phyloP scores from a whole-genome alignment of 371 early-diverging fungal species.

The Saksenaea oblongispora region DNA sequence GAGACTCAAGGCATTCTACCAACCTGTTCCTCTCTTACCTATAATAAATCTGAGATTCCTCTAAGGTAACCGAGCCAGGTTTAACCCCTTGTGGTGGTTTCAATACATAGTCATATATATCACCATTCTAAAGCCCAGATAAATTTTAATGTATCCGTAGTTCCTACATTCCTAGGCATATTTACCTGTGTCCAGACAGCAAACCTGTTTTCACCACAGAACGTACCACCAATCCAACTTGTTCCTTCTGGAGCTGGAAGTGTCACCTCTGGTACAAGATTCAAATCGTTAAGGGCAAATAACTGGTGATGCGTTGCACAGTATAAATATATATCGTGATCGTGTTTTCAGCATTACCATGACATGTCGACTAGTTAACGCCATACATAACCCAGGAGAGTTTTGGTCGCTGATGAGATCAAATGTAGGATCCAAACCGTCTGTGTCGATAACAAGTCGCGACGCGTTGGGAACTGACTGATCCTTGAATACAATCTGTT shows the following conservation, averaged over 20 bases:
- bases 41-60: slow-evolving; percentile 31
- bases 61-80: slow-evolving; percentile 16
- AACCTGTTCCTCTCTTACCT: slow-evolving; percentile 16
- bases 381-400: slow-evolving; percentile 35
- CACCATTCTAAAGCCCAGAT: slow-evolving; percentile 27
- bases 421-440: slow-evolving; percentile 22
- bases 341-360: slow-evolving; percentile 22
- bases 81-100: slow-evolving; percentile 23
- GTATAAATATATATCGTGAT: not conserved
- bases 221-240: slow-evolving; percentile 35
- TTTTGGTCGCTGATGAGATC: slow-evolving; percentile 21
- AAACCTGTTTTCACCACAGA: slow-evolving; percentile 28
- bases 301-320: slow-evolving; percentile 16
- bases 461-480: slow-evolving; percentile 23
- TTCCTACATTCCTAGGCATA: not conserved
- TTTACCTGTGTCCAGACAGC: slow-evolving; percentile 35
- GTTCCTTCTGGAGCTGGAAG: slow-evolving; percentile 27
- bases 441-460: slow-evolving; percentile 12
- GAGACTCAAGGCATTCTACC: not conserved
- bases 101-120: slow-evolving; percentile 31
- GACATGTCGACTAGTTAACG: slow-evolving; percentile 26
- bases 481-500: slow-evolving; percentile 42
- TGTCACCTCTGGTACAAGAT: slow-evolving; percentile 32
- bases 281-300: slow-evolving; percentile 19
- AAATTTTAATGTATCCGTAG: not conserved